Evolutionary conservation across 129 eudicot species (phyloP).

Genomic region (Scalesia atractyloides): DNA sequence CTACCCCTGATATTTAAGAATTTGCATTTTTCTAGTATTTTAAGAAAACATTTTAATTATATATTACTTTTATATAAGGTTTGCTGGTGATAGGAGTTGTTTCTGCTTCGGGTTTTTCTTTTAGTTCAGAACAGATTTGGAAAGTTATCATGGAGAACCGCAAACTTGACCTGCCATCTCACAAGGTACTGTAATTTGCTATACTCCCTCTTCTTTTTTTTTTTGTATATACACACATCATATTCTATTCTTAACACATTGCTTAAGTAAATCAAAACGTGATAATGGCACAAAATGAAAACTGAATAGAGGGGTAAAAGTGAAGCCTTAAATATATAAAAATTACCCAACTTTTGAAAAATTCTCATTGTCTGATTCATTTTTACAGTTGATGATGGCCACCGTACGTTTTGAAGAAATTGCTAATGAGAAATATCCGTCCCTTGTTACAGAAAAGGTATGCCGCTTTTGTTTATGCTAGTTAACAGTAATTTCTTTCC

Average conservation of each 20-base stretch:
- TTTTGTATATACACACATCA: too few species aligned
- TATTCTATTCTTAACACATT: too few species aligned
- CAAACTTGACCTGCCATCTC: conserved; percentile 94
- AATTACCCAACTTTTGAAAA: neutral
- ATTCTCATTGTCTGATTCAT: neutral
- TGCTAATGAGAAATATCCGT: conserved; percentile 54
- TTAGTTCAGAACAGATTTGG: conserved; percentile 90
- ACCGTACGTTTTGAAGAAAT: conserved; percentile 79
- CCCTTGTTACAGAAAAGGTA: conserved; percentile 49
- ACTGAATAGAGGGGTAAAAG: neutral
- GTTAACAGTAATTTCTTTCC: neutral
- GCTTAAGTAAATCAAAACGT: neutral
- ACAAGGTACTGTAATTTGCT: conserved; percentile 51
- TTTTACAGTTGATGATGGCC: conserved; percentile 65
- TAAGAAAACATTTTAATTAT: too few species aligned
- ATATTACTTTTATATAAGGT: too few species aligned
- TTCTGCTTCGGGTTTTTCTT: conserved; percentile 73
- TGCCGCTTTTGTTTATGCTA: neutral
- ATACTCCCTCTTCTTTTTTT: too few species aligned
- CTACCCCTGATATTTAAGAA: too few species aligned
- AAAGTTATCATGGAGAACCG: conserved; percentile 83
- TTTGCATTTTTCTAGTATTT: too few species aligned
- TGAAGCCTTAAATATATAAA: too few species aligned
- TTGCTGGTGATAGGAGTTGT: conserved; percentile 80
- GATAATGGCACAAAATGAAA: neutral